Conservation (phyloP, 176 grass and related monocot species). For the Ensete ventricosum region DNA sequence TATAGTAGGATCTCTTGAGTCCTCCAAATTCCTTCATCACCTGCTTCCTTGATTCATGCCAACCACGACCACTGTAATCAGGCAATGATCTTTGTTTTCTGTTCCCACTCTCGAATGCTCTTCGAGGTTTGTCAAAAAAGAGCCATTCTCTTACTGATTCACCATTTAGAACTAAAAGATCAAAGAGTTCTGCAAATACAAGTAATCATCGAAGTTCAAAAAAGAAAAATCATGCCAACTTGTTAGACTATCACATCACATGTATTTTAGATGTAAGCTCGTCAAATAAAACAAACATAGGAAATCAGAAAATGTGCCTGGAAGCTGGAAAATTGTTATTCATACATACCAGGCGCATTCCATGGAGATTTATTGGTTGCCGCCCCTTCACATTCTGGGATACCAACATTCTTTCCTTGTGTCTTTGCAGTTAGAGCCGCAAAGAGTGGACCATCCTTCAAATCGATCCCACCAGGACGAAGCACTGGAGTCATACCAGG, state of each 20-base stretch:
- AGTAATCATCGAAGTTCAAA: neutral
- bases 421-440: slow-evolving; percentile 4
- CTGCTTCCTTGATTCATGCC: slow-evolving; percentile 12
- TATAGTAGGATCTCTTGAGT: slow-evolving; percentile 7
- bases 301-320: no score
- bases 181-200: slow-evolving; percentile 10
- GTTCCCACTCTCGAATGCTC: slow-evolving; percentile 14
- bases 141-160: slow-evolving; percentile 10
- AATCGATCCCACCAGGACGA: slow-evolving; percentile 1
- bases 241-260: neutral
- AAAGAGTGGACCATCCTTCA: slow-evolving; percentile 10
- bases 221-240: neutral
- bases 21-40: slow-evolving; percentile 14
- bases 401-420: slow-evolving; percentile 11
- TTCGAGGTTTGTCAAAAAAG: slow-evolving; percentile 11
- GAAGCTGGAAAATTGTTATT: neutral
- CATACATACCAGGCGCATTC: slow-evolving; percentile 12
- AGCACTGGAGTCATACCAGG: slow-evolving; percentile 7
- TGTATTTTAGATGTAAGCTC: neutral
- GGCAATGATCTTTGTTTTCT: slow-evolving; percentile 1
- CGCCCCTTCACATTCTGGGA: slow-evolving; percentile 12
- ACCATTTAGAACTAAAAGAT: neutral
- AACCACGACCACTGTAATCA: slow-evolving; percentile 7
- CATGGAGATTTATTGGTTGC: slow-evolving; percentile 3
- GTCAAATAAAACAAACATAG: no score